Evolutionary conservation across 306 rosid genomes (phyloP).

Genomic region (Prunus mongolica): DNA sequence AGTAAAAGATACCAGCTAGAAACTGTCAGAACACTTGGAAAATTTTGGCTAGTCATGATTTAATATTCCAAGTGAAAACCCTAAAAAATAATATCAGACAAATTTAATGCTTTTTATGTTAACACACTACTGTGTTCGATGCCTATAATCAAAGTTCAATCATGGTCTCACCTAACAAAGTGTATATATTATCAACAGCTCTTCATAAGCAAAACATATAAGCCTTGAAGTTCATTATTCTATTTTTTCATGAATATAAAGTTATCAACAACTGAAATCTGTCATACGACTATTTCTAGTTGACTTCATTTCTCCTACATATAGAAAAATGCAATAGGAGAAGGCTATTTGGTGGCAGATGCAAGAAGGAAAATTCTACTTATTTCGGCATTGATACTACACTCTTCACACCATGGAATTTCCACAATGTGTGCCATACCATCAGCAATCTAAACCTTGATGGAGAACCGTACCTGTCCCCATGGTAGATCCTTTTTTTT

Average conservation of each 20-base stretch:
- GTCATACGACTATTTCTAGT: background rate
- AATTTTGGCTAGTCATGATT: background rate
- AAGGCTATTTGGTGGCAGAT: background rate
- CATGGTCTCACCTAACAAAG: background rate
- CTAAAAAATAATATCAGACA: background rate
- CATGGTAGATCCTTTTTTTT: background rate
- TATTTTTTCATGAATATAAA: background rate
- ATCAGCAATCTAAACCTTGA: background rate
- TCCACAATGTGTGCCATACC: background rate
- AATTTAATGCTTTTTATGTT: background rate
- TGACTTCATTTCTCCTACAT: background rate
- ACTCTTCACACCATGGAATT: background rate
- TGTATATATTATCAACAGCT: background rate
- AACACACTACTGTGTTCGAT: background rate
- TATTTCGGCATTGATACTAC: background rate
- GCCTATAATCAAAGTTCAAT: background rate
- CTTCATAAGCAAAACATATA: background rate
- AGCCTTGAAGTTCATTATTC: background rate
- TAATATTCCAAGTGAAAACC: background rate
- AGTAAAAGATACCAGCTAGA: conserved; percentile 17
- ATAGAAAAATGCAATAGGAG: background rate
- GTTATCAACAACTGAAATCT: background rate
- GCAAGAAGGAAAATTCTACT: background rate
- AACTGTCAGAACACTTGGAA: background rate
- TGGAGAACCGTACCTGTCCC: background rate